Evolutionary conservation across 2,329 filamentous ascomycete genomes (phyloP).

Genomic region (Onygenales sp.): DNA sequence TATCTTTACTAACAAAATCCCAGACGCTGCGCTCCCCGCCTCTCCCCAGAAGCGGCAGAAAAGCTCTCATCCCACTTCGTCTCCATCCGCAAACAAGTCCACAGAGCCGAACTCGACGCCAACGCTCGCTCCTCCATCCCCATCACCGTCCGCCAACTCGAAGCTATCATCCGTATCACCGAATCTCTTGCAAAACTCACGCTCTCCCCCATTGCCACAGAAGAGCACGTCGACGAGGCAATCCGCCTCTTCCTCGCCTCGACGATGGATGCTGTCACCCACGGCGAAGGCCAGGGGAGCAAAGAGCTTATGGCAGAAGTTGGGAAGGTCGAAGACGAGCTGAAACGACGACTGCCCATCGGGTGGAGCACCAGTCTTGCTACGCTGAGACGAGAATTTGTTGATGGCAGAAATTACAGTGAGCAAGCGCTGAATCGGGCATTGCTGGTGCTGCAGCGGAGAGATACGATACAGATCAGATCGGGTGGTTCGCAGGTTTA

Average conservation of each 20-base stretch:
- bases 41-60: conserved; percentile 84
- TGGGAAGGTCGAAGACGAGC: conserved; percentile 74
- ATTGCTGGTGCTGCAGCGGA: conserved; percentile 72
- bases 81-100: conserved; percentile 87
- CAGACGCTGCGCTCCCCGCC: conserved; percentile 81
- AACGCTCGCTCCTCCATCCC: conserved; percentile 89
- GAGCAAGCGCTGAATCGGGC: conserved; percentile 80
- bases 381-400: conserved; percentile 80
- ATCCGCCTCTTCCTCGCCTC: conserved; percentile 93
- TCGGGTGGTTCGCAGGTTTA: conserved; percentile 41
- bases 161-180: conserved; percentile 94
- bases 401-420: conserved; percentile 80
- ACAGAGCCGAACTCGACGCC: conserved; percentile 79
- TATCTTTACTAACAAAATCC: not conserved
- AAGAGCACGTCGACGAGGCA: conserved; percentile 90
- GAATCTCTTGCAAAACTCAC: conserved; percentile 90
- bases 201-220: conserved; percentile 75
- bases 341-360: conserved; percentile 78
- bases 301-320: conserved; percentile 89
- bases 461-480: conserved; percentile 58
- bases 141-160: conserved; percentile 93
- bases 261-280: conserved; percentile 95
- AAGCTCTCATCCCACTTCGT: conserved; percentile 97
- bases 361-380: conserved; percentile 91
- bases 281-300: conserved; percentile 72